Conservation (phyloP, 116 monocot genomes). For the Phalaenopsis hybrid region DNA sequence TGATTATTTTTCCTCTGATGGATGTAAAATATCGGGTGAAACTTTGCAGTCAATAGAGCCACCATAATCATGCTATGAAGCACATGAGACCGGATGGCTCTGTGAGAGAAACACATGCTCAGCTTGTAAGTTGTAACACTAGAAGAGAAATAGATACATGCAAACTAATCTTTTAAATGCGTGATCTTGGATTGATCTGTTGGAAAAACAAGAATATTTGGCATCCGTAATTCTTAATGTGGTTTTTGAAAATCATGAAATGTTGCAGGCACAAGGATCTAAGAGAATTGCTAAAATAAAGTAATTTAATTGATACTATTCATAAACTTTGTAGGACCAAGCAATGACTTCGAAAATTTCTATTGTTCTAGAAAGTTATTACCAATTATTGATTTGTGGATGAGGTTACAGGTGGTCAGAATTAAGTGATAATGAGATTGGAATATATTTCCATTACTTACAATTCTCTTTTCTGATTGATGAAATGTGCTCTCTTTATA, state of each 20-base stretch:
- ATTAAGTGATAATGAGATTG: not conserved
- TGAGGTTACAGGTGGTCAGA: no score
- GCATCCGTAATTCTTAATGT: no score
- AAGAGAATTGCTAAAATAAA: no score
- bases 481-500: no score
- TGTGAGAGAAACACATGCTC: constrained; percentile 21
- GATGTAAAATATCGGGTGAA: constrained; percentile 17
- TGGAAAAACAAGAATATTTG: not conserved
- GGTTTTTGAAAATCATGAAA: no score
- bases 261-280: no score
- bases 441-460: not conserved
- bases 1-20: not conserved
- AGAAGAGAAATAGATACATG: constrained; percentile 12
- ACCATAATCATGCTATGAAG: constrained; percentile 11
- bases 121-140: constrained; percentile 20
- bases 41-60: constrained; percentile 9
- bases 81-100: constrained; percentile 8
- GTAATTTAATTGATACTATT: no score
- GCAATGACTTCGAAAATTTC: no score
- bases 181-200: not conserved
- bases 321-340: no score
- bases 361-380: no score
- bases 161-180: not conserved
- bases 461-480: not conserved
- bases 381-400: no score